Percentiles rank a stretch among this genome's conserved stretches.
phyloP scores from a whole-genome alignment of 2,329 filamentous ascomycete species.

The Pseudocercospora cruenta region DNA sequence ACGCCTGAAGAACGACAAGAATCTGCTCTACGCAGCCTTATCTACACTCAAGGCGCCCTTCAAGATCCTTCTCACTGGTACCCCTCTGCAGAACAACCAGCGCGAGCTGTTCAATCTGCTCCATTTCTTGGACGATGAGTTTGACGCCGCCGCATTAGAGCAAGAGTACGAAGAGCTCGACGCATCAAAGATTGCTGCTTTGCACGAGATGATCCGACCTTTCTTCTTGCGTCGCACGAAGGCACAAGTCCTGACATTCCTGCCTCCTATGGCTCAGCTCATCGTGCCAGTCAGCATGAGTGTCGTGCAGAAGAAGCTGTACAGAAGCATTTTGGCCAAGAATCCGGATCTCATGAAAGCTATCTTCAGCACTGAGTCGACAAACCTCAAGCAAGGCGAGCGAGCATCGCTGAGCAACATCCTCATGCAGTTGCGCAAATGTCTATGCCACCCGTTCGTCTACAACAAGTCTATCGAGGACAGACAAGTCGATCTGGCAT shows the following conservation, averaged over 20 bases:
- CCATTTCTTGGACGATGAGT: constrained; percentile 80
- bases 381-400: constrained; percentile 66
- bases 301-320: constrained; percentile 87
- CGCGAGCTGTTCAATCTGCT: constrained; percentile 95
- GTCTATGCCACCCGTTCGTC: constrained; percentile 92
- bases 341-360: constrained; percentile 86
- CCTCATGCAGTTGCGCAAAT: constrained; percentile 91
- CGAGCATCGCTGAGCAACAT: constrained; percentile 89
- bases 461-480: constrained; percentile 93
- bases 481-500: constrained; percentile 61
- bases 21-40: constrained; percentile 76
- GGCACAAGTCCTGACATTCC: constrained; percentile 82
- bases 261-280: constrained; percentile 91
- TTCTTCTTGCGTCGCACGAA: constrained; percentile 80
- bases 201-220: constrained; percentile 81
- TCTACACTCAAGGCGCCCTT: constrained; percentile 76
- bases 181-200: constrained; percentile 75
- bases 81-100: constrained; percentile 93
- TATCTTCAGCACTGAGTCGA: constrained; percentile 70
- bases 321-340: constrained; percentile 89
- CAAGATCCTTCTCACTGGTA: constrained; percentile 82
- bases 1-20: constrained; percentile 89
- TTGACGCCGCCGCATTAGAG: constrained; percentile 74
- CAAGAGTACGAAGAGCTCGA: constrained; percentile 76
- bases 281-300: constrained; percentile 97